Evolutionary conservation across 78 protist genomes (phyloP).

Genomic region (Polysphondylium violaceum): DNA sequence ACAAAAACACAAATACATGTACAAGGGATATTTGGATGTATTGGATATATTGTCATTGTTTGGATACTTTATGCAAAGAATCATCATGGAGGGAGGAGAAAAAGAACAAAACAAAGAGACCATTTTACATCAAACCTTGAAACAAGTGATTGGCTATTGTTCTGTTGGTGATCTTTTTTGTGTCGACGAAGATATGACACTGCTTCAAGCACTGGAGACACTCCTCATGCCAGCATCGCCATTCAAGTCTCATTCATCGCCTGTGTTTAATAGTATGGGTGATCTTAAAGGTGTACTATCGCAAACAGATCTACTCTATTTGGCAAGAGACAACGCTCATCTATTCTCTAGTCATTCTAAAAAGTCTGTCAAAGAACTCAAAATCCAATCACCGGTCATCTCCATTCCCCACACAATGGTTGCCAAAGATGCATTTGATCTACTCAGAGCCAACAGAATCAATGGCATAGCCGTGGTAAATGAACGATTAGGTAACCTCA

Average conservation of each 20-base stretch:
- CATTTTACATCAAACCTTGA: neutral
- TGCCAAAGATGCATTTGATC: slow-evolving; percentile 13
- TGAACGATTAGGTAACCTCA: neutral
- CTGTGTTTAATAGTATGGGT: slow-evolving; percentile 12
- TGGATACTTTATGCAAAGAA: neutral
- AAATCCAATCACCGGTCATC: slow-evolving; percentile 24
- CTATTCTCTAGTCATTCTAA: neutral
- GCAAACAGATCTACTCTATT: slow-evolving; percentile 22
- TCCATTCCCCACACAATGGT: neutral
- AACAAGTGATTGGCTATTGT: slow-evolving; percentile 9
- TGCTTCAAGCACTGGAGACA: slow-evolving; percentile 21
- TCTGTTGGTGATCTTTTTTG: neutral
- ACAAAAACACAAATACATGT: slow-evolving; percentile 1
- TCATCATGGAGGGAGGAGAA: neutral
- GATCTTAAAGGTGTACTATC: slow-evolving; percentile 34
- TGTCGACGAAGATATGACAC: slow-evolving; percentile 28
- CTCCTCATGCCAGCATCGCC: slow-evolving; percentile 18
- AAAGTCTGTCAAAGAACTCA: slow-evolving; percentile 21
- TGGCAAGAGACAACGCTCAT: slow-evolving; percentile 27
- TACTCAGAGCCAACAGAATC: slow-evolving; percentile 36
- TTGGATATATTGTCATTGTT: neutral
- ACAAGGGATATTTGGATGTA: neutral
- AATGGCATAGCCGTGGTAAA: slow-evolving; percentile 35
- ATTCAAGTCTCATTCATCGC: slow-evolving; percentile 24
- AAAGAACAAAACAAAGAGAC: neutral